Conservation (phyloP, 2,329 filamentous ascomycete genomes). For the Trichoderma asperellum region DNA sequence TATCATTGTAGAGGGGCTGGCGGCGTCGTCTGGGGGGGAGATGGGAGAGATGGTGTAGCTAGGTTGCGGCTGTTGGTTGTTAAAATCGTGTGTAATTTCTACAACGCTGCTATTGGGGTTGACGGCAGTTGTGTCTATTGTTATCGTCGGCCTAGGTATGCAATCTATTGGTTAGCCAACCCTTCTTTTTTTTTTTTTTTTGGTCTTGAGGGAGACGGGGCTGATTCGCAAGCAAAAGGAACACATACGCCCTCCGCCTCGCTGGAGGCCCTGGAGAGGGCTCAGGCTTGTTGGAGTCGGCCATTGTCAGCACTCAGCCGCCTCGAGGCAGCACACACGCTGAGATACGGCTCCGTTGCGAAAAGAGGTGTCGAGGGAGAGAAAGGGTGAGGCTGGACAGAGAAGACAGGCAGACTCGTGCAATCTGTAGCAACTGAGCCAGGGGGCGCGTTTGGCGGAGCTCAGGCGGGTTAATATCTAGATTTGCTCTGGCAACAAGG, state of each 20-base stretch:
- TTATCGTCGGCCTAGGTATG: conserved; percentile 56
- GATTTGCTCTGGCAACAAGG: conserved; percentile 8
- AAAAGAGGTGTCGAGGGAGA: conserved; percentile 5
- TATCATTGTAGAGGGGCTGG: conserved; percentile 46
- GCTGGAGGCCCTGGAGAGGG: conserved; percentile 33
- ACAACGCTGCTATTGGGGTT: conserved; percentile 37
- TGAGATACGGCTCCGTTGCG: conserved; percentile 27
- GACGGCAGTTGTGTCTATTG: conserved; percentile 56
- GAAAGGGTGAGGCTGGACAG: conserved; percentile 13
- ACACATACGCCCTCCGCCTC: conserved; percentile 47
- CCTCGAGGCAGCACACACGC: conserved; percentile 30
- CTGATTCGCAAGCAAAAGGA: not conserved
- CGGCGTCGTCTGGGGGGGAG: conserved; percentile 45
- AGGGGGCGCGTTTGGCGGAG: conserved; percentile 21
- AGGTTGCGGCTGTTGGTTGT: conserved; percentile 30
- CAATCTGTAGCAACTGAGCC: conserved; percentile 8
- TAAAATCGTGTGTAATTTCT: conserved; percentile 38
- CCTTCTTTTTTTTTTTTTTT: not conserved
- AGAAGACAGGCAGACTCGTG: conserved; percentile 12
- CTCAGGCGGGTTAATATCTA: conserved; percentile 13
- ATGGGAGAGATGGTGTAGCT: conserved; percentile 41
- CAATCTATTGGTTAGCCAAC: conserved; percentile 22
- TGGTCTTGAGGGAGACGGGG: not conserved
- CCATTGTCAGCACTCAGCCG: conserved; percentile 34
- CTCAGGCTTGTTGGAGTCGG: conserved; percentile 33